A percentile compares a stretch with the other conserved stretches of the same genome.
Evolutionary conservation across 2,329 filamentous ascomycete genomes (phyloP).

Genomic region (Alternaria dauci): DNA sequence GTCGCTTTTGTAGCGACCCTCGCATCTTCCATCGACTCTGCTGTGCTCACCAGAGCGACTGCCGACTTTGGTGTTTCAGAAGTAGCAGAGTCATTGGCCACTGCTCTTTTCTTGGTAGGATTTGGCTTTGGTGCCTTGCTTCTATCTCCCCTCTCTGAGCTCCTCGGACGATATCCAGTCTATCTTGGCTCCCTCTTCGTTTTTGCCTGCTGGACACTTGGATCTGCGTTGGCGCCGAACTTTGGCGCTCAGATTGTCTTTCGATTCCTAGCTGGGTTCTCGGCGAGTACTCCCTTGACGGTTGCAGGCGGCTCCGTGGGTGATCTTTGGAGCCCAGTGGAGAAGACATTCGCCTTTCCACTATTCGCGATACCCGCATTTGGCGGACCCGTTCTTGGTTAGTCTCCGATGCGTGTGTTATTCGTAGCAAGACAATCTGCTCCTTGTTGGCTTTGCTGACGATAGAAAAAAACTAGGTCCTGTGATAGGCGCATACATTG

Average conservation of each 20-base stretch:
- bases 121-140: constrained; percentile 56
- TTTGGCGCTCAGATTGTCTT: constrained; percentile 59
- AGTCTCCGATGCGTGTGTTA: background rate
- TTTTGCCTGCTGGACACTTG: constrained; percentile 46
- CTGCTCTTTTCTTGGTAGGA: constrained; percentile 56
- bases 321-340: constrained; percentile 32
- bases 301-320: constrained; percentile 30
- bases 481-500: constrained; percentile 48
- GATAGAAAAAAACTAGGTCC: constrained; percentile 59
- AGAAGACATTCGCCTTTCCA: constrained; percentile 37
- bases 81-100: constrained; percentile 58
- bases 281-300: constrained; percentile 49
- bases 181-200: constrained; percentile 34
- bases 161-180: constrained; percentile 54
- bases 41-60: constrained; percentile 60
- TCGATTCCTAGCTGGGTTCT: constrained; percentile 61
- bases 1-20: constrained; percentile 61
- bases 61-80: constrained; percentile 55
- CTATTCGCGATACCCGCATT: constrained; percentile 31
- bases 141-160: constrained; percentile 59
- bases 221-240: constrained; percentile 51
- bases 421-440: background rate
- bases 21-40: constrained; percentile 63
- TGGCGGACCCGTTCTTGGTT: constrained; percentile 26
- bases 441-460: background rate